phyloP scores from a whole-genome alignment of 192 early-diverging fungal genomes.

The Backusella macrospora region DNA sequence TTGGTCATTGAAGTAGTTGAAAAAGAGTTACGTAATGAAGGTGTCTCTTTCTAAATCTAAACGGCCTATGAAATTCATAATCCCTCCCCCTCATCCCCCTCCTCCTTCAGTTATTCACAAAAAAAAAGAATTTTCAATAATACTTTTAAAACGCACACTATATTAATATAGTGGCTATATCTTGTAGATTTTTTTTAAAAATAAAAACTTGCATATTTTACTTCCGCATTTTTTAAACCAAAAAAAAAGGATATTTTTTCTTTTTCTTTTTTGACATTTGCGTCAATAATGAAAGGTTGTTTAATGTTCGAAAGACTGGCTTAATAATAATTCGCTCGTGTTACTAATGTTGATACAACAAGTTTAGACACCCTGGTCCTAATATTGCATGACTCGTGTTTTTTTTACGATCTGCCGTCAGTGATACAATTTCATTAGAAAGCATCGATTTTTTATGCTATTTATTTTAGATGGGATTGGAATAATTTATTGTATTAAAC shows the following conservation, averaged over 20 bases:
- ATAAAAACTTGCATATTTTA: conserved; percentile 15
- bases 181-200: conserved; percentile 2
- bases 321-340: no score
- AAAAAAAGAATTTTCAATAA: background rate
- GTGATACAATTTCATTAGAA: no score
- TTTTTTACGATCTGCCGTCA: no score
- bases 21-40: conserved; percentile 48
- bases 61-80: background rate
- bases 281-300: no score
- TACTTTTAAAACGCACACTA: background rate
- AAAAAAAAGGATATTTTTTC: background rate
- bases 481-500: background rate
- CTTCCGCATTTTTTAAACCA: background rate
- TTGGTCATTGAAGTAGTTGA: conserved; percentile 58
- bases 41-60: conserved; percentile 34
- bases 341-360: no score
- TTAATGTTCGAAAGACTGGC: no score
- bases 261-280: no score
- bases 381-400: no score
- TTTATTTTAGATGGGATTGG: background rate
- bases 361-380: no score
- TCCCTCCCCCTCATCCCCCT: background rate
- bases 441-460: no score
- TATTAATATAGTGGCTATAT: conserved; percentile 5
- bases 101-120: background rate